phyloP scores from a whole-genome alignment of 2,329 filamentous ascomycete genomes.

The Fusarium irregulare region DNA sequence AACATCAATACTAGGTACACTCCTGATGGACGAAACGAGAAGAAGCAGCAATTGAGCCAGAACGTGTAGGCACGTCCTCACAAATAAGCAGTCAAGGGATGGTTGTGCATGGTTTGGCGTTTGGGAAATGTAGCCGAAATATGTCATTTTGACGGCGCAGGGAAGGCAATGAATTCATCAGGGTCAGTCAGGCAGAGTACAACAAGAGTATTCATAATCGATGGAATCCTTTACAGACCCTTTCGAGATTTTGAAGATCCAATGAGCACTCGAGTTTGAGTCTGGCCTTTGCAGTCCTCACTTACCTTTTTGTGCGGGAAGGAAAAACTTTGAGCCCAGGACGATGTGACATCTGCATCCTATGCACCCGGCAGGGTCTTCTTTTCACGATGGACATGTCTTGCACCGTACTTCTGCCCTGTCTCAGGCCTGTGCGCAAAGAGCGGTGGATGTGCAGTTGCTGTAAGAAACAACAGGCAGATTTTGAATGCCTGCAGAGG shows the following conservation, averaged over 20 bases:
- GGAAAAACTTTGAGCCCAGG: not conserved
- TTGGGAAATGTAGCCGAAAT: slow-evolving; percentile 45
- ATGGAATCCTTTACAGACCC: slow-evolving; percentile 13
- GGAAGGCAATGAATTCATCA: slow-evolving; percentile 42
- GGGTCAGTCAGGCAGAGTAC: slow-evolving; percentile 22
- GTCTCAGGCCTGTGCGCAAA: slow-evolving; percentile 37
- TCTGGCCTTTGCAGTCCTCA: not conserved
- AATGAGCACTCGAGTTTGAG: not conserved
- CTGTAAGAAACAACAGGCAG: slow-evolving; percentile 1
- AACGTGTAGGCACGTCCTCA: slow-evolving; percentile 41
- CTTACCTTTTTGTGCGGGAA: not conserved
- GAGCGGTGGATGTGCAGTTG: slow-evolving; percentile 34
- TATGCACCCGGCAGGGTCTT: not conserved
- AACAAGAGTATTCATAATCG: slow-evolving; percentile 25
- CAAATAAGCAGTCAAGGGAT: slow-evolving; percentile 24
- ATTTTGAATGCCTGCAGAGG: slow-evolving; percentile 9
- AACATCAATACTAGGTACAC: slow-evolving; percentile 62
- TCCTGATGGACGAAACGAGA: slow-evolving; percentile 71
- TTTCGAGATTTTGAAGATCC: slow-evolving; percentile 7
- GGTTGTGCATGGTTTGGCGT: slow-evolving; percentile 50
- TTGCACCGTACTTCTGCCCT: not conserved
- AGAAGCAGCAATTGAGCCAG: slow-evolving; percentile 62
- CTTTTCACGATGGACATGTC: not conserved
- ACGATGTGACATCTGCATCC: not conserved
- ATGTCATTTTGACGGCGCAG: slow-evolving; percentile 47